These are phyloP conservation scores for Colletotrichum chrysophilum DNA, from an alignment of 2,329 filamentous ascomycete genomes.

Conservation along the genomic window DNA sequence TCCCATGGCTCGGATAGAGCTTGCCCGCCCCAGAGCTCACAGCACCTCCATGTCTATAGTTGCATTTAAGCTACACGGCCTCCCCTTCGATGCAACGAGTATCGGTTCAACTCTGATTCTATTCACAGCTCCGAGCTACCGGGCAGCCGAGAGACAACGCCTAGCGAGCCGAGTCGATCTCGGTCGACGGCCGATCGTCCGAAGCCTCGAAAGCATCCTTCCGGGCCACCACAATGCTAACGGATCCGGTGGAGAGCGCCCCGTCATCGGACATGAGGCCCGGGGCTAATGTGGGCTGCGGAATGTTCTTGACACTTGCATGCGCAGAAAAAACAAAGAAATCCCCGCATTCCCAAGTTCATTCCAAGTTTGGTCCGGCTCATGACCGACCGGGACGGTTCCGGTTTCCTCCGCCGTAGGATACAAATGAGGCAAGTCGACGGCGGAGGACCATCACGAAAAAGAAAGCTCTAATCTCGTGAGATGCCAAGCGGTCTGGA, in stretches of 20 bases:
- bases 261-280: neutral
- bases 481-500: neutral
- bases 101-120: neutral
- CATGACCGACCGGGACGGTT: neutral
- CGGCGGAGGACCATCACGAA: neutral
- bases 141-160: neutral
- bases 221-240: neutral
- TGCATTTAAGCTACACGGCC: neutral
- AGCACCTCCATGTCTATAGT: neutral
- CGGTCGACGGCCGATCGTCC: constrained; percentile 1
- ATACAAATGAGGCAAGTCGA: neutral
- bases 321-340: neutral
- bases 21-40: neutral
- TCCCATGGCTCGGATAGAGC: neutral
- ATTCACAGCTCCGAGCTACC: neutral
- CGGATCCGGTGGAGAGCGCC: neutral
- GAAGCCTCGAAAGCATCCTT: neutral
- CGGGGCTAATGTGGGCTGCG: neutral
- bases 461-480: neutral
- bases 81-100: neutral
- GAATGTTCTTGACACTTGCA: neutral
- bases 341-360: neutral
- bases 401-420: neutral
- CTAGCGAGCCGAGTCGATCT: neutral
- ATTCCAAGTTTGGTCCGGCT: neutral